Conservation (phyloP, 1,139 yeast genomes). For the Scheffersomyces illinoinensis region DNA sequence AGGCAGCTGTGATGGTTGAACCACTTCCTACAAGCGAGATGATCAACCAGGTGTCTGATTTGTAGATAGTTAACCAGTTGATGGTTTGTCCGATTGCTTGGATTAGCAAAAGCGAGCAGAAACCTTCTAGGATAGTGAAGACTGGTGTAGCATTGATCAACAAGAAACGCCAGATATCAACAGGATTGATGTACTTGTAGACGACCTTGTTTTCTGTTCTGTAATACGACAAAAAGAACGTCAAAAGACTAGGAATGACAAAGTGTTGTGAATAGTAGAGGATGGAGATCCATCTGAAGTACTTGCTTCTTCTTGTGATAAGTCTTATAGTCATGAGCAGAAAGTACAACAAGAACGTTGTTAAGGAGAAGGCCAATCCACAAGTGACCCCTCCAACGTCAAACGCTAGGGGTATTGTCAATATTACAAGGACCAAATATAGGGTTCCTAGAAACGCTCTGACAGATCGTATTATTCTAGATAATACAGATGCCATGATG, state of each 20-base stretch:
- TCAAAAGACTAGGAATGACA: constrained; percentile 76
- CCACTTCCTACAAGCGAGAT: constrained; percentile 75
- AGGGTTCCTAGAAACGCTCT: constrained; percentile 51
- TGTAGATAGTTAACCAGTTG: constrained; percentile 65
- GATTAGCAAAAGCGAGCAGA: constrained; percentile 83
- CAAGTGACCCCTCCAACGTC: constrained; percentile 91
- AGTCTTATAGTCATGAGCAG: constrained; percentile 72
- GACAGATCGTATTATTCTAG: constrained; percentile 11
- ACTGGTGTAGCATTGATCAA: constrained; percentile 82
- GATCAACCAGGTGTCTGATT: constrained; percentile 80
- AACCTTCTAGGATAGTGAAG: constrained; percentile 88
- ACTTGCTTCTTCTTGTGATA: constrained; percentile 47
- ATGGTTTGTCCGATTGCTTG: constrained; percentile 89
- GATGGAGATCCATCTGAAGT: constrained; percentile 54
- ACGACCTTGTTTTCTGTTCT: constrained; percentile 24
- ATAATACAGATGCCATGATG: constrained; percentile 4
- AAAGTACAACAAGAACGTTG: constrained; percentile 69
- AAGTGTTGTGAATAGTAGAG: constrained; percentile 81
- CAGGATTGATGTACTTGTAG: constrained; percentile 17
- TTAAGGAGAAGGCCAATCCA: constrained; percentile 83
- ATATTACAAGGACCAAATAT: constrained; percentile 66
- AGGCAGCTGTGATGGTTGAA: constrained; percentile 69
- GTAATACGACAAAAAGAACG: constrained; percentile 63
- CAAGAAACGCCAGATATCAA: constrained; percentile 61
- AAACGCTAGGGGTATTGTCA: constrained; percentile 92